Conservation (phyloP, 2,329 filamentous ascomycete genomes). For the Xylariales sp. region DNA sequence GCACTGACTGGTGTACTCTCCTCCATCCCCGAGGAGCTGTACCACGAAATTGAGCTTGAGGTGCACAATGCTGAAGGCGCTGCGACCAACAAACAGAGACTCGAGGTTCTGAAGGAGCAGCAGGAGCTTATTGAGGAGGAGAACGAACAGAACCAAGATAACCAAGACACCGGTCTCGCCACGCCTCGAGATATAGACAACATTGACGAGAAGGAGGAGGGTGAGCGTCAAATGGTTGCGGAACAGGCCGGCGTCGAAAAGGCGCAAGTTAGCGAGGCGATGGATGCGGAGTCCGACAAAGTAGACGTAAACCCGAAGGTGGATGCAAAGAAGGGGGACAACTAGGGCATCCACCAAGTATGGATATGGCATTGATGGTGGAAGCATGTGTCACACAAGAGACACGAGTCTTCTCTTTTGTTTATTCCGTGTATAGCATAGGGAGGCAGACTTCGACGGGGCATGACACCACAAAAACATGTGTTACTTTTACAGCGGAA, state of each 20-base stretch:
- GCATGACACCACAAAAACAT: conserved; percentile 6
- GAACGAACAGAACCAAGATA: conserved; percentile 83
- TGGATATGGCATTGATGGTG: background rate
- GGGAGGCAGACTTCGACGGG: background rate
- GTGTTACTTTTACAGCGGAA: conserved; percentile 14
- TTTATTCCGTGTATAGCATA: conserved; percentile 14
- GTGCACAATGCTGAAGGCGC: conserved; percentile 95
- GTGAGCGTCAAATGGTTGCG: conserved; percentile 39
- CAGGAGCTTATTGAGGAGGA: conserved; percentile 97
- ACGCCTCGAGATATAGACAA: conserved; percentile 82
- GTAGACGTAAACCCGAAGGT: conserved; percentile 31
- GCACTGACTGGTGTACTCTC: conserved; percentile 88
- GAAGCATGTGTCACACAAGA: background rate
- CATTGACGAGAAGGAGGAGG: conserved; percentile 92
- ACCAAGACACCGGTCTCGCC: conserved; percentile 67
- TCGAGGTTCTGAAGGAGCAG: conserved; percentile 97
- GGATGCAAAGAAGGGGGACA: conserved; percentile 17
- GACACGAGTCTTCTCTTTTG: conserved; percentile 23
- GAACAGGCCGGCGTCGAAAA: conserved; percentile 43
- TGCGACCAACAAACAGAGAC: conserved; percentile 96
- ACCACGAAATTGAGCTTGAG: conserved; percentile 99
- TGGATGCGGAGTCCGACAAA: conserved; percentile 48
- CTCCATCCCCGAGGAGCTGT: conserved; percentile 93
- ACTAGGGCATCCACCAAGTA: conserved; percentile 10
- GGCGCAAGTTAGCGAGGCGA: conserved; percentile 48